Conservation (phyloP, 2,329 filamentous ascomycete species). For the Sporothrix schenckii region DNA sequence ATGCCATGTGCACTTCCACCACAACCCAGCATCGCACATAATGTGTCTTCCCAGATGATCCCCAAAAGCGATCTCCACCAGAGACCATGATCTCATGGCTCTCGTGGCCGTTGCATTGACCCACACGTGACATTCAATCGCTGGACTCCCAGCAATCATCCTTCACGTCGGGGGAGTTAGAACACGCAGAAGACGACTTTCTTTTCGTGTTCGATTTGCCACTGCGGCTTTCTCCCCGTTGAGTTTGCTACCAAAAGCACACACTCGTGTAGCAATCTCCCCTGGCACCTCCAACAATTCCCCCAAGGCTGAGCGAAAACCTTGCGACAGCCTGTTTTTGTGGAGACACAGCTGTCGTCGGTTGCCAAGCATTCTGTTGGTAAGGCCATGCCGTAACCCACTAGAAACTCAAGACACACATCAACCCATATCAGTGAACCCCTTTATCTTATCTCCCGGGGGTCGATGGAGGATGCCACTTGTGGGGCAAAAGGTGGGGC, state of each 20-base stretch:
- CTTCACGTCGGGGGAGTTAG: not conserved
- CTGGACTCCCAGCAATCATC: constrained; percentile 16
- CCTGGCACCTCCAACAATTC: not conserved
- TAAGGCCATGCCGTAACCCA: constrained; percentile 27
- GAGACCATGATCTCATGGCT: constrained; percentile 18
- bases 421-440: not conserved
- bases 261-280: not conserved
- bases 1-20: not conserved
- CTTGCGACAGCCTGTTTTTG: not conserved
- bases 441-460: constrained; percentile 23
- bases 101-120: too few species aligned
- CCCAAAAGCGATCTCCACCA: not conserved
- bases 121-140: not conserved
- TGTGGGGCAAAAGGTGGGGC: not conserved
- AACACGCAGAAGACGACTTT: not conserved
- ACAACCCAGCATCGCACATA: too few species aligned
- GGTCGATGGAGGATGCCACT: not conserved
- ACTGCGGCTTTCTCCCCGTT: constrained; percentile 7
- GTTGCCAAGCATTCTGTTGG: constrained; percentile 12
- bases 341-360: not conserved
- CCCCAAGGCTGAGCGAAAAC: constrained; percentile 12
- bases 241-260: not conserved
- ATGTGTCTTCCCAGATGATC: too few species aligned
- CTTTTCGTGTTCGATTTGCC: too few species aligned
- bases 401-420: constrained; percentile 26